A percentile compares a stretch with the other conserved stretches of the same genome.
Conservation (phyloP, 495 filamentous ascomycete species). For the Aspergillus nidulans region DNA sequence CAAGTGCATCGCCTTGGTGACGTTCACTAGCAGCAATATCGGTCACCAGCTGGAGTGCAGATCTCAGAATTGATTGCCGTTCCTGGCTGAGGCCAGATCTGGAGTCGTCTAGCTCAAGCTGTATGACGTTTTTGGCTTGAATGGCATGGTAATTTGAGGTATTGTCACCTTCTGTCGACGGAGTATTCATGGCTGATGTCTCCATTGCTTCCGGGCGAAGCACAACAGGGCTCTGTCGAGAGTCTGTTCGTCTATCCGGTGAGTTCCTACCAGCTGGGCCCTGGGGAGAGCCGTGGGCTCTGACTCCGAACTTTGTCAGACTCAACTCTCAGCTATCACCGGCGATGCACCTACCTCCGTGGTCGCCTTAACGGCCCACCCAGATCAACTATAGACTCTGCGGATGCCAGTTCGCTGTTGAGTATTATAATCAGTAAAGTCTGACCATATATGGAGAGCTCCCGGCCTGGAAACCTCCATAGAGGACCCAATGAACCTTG, state of each 20-base stretch:
- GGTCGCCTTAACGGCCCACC: background rate
- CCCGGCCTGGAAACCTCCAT: background rate
- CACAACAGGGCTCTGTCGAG: background rate
- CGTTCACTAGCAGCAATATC: conserved; percentile 13
- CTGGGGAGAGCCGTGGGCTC: background rate
- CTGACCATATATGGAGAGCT: background rate
- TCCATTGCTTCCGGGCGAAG: background rate
- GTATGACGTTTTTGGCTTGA: conserved; percentile 22
- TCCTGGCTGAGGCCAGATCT: conserved; percentile 18
- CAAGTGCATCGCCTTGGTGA: background rate
- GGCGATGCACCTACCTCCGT: background rate
- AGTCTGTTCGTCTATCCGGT: background rate
- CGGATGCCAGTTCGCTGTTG: conserved; percentile 7
- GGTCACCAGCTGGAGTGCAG: conserved; percentile 24
- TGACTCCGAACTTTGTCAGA: background rate
- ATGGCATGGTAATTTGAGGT: conserved; percentile 25
- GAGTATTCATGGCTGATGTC: background rate
- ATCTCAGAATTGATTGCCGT: conserved; percentile 19
- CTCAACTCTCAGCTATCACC: background rate
- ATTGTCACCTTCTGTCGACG: conserved; percentile 3
- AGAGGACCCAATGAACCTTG: conserved; percentile 1
- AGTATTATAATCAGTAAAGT: conserved; percentile 3
- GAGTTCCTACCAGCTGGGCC: background rate
- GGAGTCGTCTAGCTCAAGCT: conserved; percentile 21
- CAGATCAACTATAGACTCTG: background rate